Evolutionary conservation across 345 rosid species (phyloP), one percentile per base, ranked within the genome.

Genomic region (Theobroma cacao): DNA sequence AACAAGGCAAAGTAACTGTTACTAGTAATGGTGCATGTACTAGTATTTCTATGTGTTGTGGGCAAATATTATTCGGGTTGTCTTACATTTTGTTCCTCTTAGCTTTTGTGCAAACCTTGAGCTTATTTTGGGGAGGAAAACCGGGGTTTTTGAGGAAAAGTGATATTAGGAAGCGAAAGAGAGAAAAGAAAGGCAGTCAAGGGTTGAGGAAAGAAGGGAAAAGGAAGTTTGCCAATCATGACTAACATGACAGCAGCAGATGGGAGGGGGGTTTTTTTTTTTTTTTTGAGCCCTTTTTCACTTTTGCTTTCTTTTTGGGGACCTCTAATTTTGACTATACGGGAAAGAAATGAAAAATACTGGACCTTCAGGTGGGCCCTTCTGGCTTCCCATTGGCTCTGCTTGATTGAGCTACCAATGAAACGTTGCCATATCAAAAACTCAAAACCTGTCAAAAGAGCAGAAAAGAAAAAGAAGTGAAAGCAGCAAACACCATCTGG

Each of bases 291-390:
- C 65, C 34, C 63, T 22, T 24, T 56, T 56, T 52, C 7, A 18
- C 36, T 64, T 76, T 30, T 7, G 24, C 14, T 20, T 60, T 45
- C 36, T 31, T 67, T n/a, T 24, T 56, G 5, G 66, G 17, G 52
- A 36, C 34, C 53, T 10, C 36, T 24, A 47, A 26, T 56, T 74
- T 70, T 78, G 71, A 74, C 75, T 28, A 34, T n/a, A 14, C 1
- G 22, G 0, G 4, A 17, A 58, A 12, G n/a, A 48, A 56, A 20
- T 63, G 36, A 50, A 65, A 48, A 26, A 34, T 12, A 22, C 73
- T 52, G 33, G 55, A 50, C 55, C 74, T 67, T 73, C 52, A 77
- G 28, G 64, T 77, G 81, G 75, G 63, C 31, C 68, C 80, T 20
- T 62, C 71, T 18, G 4, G 10, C 15, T 18, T 62, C 3, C 76